These are phyloP conservation scores for Citrullus mucosospermus DNA, from an alignment of 306 rosid genomes.

Conservation along the genomic window DNA sequence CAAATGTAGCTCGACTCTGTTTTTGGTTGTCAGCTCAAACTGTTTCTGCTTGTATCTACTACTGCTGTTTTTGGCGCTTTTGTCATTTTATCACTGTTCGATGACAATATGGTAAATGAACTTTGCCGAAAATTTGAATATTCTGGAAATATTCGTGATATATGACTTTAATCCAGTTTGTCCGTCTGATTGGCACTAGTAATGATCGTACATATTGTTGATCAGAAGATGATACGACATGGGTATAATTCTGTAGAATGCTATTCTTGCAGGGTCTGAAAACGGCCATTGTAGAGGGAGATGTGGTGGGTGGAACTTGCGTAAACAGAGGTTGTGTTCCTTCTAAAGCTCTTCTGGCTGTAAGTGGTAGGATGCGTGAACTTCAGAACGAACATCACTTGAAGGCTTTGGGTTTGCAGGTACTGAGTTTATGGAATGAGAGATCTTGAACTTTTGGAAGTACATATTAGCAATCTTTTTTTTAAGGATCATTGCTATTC, in stretches of 20 bases:
- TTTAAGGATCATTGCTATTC: background rate
- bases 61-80: background rate
- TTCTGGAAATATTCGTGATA: background rate
- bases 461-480: background rate
- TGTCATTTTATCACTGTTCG: background rate
- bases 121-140: background rate
- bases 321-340: constrained; percentile 99
- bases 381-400: constrained; percentile 76
- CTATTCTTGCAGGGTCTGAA: constrained; percentile 61
- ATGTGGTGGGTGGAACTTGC: constrained; percentile 93
- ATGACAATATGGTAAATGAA: background rate
- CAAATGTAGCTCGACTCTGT: background rate
- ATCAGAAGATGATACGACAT: background rate
- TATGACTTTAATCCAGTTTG: background rate
- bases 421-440: constrained; percentile 13
- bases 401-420: constrained; percentile 90
- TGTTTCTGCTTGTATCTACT: background rate
- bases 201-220: background rate
- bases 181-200: background rate
- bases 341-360: constrained; percentile 96
- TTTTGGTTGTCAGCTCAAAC: background rate
- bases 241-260: background rate
- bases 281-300: constrained; percentile 92
- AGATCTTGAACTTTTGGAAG: background rate
- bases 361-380: constrained; percentile 96